These are phyloP conservation scores for Ampelomyces quisqualis DNA, from an alignment of 2,329 filamentous ascomycete genomes.

Conservation along the genomic window DNA sequence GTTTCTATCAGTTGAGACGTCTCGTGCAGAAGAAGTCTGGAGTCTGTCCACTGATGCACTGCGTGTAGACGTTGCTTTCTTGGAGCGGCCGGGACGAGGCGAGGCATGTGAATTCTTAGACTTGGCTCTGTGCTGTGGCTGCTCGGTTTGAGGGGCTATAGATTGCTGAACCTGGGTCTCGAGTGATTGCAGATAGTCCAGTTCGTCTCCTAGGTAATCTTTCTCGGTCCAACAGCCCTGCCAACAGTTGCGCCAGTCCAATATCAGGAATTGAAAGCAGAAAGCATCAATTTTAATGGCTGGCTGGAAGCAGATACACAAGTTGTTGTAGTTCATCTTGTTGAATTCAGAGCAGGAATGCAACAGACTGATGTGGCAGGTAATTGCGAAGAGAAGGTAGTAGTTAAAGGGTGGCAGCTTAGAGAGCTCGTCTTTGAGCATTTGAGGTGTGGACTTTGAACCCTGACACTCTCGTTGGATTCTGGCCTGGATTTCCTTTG, in stretches of 20 bases:
- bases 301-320: conserved; percentile 96
- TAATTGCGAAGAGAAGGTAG: conserved; percentile 95
- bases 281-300: conserved; percentile 95
- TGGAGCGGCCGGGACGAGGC: conserved; percentile 24
- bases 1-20: conserved; percentile 36
- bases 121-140: conserved; percentile 23
- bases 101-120: conserved; percentile 30
- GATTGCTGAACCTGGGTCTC: conserved; percentile 20
- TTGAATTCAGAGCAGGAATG: conserved; percentile 92
- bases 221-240: conserved; percentile 92
- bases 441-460: conserved; percentile 75
- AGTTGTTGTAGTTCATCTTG: conserved; percentile 95
- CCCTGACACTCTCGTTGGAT: conserved; percentile 79
- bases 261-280: conserved; percentile 92
- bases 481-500: conserved; percentile 76
- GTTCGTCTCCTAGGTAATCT: conserved; percentile 54
- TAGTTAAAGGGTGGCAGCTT: conserved; percentile 97
- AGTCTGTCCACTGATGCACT: conserved; percentile 35
- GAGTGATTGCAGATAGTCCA: conserved; percentile 30
- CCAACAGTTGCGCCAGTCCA: conserved; percentile 96
- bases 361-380: conserved; percentile 88
- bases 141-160: conserved; percentile 29
- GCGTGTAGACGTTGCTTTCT: conserved; percentile 30
- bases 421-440: conserved; percentile 88
- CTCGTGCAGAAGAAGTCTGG: conserved; percentile 30